Percentiles rank a stretch among this genome's conserved stretches.
These are phyloP conservation scores for Paraphoma sp. DNA, from an alignment of 2,329 filamentous ascomycete genomes.

Conservation along the genomic window DNA sequence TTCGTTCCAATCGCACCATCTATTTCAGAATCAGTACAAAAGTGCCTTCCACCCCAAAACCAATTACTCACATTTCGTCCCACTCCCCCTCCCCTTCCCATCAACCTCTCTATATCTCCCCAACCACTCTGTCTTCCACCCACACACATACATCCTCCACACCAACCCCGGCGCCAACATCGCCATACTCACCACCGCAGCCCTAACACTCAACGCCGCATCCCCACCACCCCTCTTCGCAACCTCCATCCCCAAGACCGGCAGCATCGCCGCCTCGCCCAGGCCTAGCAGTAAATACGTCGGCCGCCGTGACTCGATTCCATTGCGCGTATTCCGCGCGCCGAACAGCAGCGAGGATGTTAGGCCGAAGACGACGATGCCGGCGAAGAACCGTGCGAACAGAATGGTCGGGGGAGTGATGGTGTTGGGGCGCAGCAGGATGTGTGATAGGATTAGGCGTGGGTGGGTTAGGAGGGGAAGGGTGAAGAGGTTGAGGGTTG, in stretches of 20 bases:
- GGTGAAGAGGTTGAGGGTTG: conserved; percentile 34
- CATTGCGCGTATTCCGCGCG: conserved; percentile 30
- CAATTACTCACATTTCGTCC: conserved; percentile 11
- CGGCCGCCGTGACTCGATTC: conserved; percentile 29
- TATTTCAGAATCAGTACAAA: conserved; percentile 2
- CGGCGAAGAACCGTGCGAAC: conserved; percentile 32
- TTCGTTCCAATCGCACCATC: conserved; percentile 1
- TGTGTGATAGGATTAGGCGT: conserved; percentile 22
- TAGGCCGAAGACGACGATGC: conserved; percentile 29
- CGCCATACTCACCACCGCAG: conserved; percentile 21
- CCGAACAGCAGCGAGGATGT: conserved; percentile 30
- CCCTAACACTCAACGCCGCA: conserved; percentile 27
- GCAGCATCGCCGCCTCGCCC: conserved; percentile 29
- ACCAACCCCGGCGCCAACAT: conserved; percentile 26
- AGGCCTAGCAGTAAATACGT: conserved; percentile 31
- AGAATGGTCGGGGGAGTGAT: conserved; percentile 31
- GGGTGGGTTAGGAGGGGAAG: conserved; percentile 34
- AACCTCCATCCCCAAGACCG: conserved; percentile 25
- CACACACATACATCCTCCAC: conserved; percentile 34
- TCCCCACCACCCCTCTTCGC: conserved; percentile 17
- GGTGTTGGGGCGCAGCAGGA: conserved; percentile 26
- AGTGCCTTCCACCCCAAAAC: background rate
- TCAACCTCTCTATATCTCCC: conserved; percentile 24
- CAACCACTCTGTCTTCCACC: conserved; percentile 28
- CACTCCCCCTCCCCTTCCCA: background rate